Conservation (phyloP, 148 eudicot genomes). For the Amaranthus palmeri region DNA sequence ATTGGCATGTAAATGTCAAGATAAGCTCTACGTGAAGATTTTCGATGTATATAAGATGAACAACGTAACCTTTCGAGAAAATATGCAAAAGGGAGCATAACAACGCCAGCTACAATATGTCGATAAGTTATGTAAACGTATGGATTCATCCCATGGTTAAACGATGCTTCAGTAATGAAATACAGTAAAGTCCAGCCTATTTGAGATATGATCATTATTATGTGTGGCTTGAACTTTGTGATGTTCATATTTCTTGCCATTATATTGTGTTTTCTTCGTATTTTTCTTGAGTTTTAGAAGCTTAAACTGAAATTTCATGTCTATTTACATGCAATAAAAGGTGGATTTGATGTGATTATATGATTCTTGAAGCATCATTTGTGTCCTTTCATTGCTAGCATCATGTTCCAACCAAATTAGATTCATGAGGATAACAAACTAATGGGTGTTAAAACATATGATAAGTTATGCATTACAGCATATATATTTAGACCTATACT, state of each 20-base stretch:
- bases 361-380: neutral
- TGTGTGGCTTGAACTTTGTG: constrained; percentile 60
- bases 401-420: neutral
- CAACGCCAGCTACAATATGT: constrained; percentile 54
- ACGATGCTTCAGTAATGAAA: constrained; percentile 76
- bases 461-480: neutral
- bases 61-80: constrained; percentile 58
- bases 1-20: neutral
- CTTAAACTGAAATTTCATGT: neutral
- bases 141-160: constrained; percentile 82
- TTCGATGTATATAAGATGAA: neutral
- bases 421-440: neutral
- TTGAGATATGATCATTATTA: constrained; percentile 61
- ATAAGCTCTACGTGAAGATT: too few species aligned
- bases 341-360: neutral
- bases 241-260: constrained; percentile 12
- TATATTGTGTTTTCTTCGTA: neutral
- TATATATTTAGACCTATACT: too few species aligned
- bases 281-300: constrained; percentile 1
- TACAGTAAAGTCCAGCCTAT: constrained; percentile 62
- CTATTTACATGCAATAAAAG: constrained; percentile 11
- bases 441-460: neutral
- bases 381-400: constrained; percentile 11
- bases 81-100: constrained; percentile 66
- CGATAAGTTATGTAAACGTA: constrained; percentile 75